phyloP scores from a whole-genome alignment of 306 rosid species.

The Calophaca sinica region DNA sequence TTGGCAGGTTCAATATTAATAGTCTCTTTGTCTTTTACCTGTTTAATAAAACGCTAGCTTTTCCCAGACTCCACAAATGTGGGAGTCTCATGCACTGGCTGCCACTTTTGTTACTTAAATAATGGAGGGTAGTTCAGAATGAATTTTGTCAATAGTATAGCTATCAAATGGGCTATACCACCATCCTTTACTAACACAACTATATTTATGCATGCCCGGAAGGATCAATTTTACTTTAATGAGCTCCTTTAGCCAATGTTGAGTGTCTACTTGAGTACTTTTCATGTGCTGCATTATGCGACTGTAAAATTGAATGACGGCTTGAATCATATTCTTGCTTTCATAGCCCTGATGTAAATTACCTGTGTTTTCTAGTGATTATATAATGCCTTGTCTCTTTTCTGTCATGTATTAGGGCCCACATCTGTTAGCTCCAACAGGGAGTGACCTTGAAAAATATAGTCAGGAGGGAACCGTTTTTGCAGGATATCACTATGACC shows the following conservation, averaged over 20 bases:
- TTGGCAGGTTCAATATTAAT: conserved; percentile 8
- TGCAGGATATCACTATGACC: conserved; percentile 96
- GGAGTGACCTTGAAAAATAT: conserved; percentile 80
- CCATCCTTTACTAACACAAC: background rate
- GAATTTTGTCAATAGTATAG: background rate
- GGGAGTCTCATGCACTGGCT: background rate
- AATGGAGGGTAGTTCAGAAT: background rate
- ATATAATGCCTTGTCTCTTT: conserved; percentile 30
- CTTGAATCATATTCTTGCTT: conserved; percentile 20
- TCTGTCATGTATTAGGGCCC: conserved; percentile 75
- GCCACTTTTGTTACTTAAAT: conserved; percentile 32
- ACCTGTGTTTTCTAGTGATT: conserved; percentile 15
- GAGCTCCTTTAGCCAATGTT: conserved; percentile 14
- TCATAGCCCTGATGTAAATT: conserved; percentile 15
- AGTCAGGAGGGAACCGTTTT: conserved; percentile 81
- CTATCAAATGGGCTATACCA: conserved; percentile 24
- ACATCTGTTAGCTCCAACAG: conserved; percentile 95
- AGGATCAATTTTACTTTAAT: background rate
- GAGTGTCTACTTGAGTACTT: background rate
- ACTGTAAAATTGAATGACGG: conserved; percentile 18
- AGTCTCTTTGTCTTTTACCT: background rate
- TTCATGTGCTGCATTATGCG: conserved; percentile 1
- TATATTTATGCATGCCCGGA: conserved; percentile 12
- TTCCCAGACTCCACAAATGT: background rate
- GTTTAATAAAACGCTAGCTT: background rate